Evolutionary conservation across 352 stramenopile species (phyloP), one percentile per base, ranked within the genome.

Genomic region (Globisporangium ultimum): DNA sequence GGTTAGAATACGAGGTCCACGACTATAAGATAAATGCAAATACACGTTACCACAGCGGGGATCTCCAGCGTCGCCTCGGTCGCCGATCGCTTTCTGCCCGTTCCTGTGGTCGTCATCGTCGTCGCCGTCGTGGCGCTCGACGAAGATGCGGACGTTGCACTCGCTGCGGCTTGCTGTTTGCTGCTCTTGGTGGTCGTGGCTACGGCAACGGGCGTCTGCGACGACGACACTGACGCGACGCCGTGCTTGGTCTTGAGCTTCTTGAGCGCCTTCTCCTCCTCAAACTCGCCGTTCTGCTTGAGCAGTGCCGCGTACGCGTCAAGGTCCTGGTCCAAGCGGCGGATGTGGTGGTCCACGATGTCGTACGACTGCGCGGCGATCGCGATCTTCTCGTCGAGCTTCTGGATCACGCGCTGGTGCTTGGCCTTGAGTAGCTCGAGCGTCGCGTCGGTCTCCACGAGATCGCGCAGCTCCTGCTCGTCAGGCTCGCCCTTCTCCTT

Each of bases 371-470:
- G 85, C 53, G 80, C 81, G 17, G 85, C 85, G 59, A 95, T 95
- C 47, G 85, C 85, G 51, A 93, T 86, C 60, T 95, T 95, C 71
- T 95, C 85, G 66, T 95, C 85, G 53, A 93, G 73, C 59, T 95
- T 93, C 68, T 95, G 83, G 22, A 93, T 71, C 6, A 90, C 85
- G 22, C 81, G 68, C 53, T 86, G 70, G 54, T 88, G 81, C 62
- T 85, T 91, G 38, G 78, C 63, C 12, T 67, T 63, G 21, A 95
- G 66, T 9, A 55, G 66, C 41, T 66, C 51, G 18, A 89, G 60
- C 48, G 67, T 60, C 38, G 71, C 76, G 46, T 91, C 78, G 15
- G 74, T 66, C 18, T 74, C 80, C 41, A 94, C 84, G 38, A 94
- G 70, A 60, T 71, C 70, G 24, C 76, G 75, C 22, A 94, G 69